Evolutionary conservation across 1,139 yeast species (phyloP), one percentile per base, ranked within the genome.

Genomic region (Casaregolazyma lundiana): DNA sequence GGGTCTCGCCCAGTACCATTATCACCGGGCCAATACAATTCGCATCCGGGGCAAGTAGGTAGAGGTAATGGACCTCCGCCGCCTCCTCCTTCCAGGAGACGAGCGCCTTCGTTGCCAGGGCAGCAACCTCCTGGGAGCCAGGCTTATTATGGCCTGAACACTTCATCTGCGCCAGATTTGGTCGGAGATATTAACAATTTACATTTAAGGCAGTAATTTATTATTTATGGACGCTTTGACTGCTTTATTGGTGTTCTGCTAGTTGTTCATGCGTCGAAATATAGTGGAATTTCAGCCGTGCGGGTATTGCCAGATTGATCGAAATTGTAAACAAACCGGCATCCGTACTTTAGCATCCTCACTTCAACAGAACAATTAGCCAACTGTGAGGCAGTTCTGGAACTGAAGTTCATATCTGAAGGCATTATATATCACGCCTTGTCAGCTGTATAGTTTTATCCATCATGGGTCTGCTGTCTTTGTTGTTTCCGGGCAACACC

Each of bases 381-480:
- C 38, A 18, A 20, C 20, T 16, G 16, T 17, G 6, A 35, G 38
- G 6, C n/a, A 11, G 15, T 20, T 17, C 18, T 20, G 20, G 21
- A 6, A 6, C 16, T 9, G 13, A 3, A 18, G 11, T 17, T 11
- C 17, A 6, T 24, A 18, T 17, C 34, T 22, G 34, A 13, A 11
- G 24, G 13, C 5, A 15, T 13, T n/a, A 9, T 35, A 13, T 16
- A n/a, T 16, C 11, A 13, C 19, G 19, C 3, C 11, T 8, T 35
- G 21, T 35, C 38, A 8, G 6, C 7, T 35, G 13, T 19, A 9
- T 20, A 15, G 18, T 13, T 19, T 19, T 24, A 30, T 22, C 7
- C 30, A 63, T 63, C 65, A 61, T 59, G 26, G 56, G 59, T 24
- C 51, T 64, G 34, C 48, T 59, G 38, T 50, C 57, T 34, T 52